Evolutionary conservation across 2,329 filamentous ascomycete species (phyloP).

Genomic region (Clonostachys solani): DNA sequence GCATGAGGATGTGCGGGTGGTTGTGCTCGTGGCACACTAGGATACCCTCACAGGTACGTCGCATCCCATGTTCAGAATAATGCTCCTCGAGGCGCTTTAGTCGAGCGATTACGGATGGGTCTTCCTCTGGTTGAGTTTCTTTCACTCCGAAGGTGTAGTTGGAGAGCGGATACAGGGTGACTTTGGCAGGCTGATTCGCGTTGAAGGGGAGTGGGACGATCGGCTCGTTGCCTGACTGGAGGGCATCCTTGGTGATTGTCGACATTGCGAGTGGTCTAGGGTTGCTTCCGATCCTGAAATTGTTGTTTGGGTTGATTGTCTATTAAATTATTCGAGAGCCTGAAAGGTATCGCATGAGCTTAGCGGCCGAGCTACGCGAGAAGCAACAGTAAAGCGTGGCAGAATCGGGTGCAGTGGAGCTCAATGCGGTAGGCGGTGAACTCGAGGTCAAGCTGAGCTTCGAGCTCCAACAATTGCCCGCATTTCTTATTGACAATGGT

Average conservation of each 20-base stretch:
- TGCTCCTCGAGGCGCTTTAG: constrained; percentile 95
- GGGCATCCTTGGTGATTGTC: constrained; percentile 70
- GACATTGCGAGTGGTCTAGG: constrained; percentile 54
- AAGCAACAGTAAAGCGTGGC: no score
- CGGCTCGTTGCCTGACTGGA: constrained; percentile 76
- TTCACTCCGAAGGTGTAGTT: constrained; percentile 99
- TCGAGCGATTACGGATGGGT: constrained; percentile 89
- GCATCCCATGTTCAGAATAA: constrained; percentile 89
- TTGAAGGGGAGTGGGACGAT: constrained; percentile 81
- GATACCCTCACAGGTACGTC: constrained; percentile 93
- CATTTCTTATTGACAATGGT: no score
- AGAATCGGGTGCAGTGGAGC: no score
- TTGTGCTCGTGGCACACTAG: constrained; percentile 99
- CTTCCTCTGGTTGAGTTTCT: constrained; percentile 96
- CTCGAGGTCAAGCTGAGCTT: no score
- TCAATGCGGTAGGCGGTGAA: no score
- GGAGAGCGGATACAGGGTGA: constrained; percentile 88
- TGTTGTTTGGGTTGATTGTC: no score
- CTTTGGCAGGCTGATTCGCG: constrained; percentile 81
- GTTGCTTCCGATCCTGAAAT: no score
- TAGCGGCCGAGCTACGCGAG: no score
- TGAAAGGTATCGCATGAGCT: no score
- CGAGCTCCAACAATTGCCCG: no score
- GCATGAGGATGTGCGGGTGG: constrained; percentile 96
- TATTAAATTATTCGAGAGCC: no score